phyloP scores from a whole-genome alignment of 2,329 filamentous ascomycete species.

The Pyrenophora graminea region DNA sequence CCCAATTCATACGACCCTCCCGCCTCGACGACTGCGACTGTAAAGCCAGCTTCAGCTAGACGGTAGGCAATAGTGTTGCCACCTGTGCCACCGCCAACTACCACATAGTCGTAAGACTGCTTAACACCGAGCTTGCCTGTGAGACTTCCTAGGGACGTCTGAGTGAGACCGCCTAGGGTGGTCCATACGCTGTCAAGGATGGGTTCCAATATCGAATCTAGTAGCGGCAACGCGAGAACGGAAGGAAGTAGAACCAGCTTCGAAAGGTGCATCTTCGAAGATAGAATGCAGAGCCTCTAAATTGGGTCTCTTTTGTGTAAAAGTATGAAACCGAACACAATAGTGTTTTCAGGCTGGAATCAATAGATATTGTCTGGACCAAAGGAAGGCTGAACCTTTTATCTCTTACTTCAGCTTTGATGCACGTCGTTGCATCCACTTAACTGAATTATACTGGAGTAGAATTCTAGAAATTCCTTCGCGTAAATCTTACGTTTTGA shows the following conservation, averaged over 20 bases:
- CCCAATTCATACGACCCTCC: slow-evolving; percentile 31
- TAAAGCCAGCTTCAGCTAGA: slow-evolving; percentile 23
- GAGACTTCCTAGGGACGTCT: not conserved
- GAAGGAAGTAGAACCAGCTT: not conserved
- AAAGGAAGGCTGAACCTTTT: no score
- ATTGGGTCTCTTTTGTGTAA: not conserved
- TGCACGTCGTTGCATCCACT: no score
- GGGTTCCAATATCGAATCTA: not conserved
- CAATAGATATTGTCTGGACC: no score
- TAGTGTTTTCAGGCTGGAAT: no score
- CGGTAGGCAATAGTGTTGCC: slow-evolving; percentile 25
- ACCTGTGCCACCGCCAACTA: slow-evolving; percentile 29
- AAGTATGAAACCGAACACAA: not conserved
- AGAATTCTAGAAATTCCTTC: no score
- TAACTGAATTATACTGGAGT: no score
- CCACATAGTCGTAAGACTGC: slow-evolving; percentile 29
- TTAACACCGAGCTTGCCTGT: not conserved
- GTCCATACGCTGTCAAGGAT: slow-evolving; percentile 1
- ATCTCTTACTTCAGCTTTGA: no score
- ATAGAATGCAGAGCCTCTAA: not conserved
- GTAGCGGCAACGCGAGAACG: not conserved
- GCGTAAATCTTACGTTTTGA: no score
- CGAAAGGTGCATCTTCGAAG: not conserved
- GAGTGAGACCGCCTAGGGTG: not conserved
- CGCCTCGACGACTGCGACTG: slow-evolving; percentile 7